phyloP scores from a whole-genome alignment of 805 yeast species.

The Cyberlindnera americana region DNA sequence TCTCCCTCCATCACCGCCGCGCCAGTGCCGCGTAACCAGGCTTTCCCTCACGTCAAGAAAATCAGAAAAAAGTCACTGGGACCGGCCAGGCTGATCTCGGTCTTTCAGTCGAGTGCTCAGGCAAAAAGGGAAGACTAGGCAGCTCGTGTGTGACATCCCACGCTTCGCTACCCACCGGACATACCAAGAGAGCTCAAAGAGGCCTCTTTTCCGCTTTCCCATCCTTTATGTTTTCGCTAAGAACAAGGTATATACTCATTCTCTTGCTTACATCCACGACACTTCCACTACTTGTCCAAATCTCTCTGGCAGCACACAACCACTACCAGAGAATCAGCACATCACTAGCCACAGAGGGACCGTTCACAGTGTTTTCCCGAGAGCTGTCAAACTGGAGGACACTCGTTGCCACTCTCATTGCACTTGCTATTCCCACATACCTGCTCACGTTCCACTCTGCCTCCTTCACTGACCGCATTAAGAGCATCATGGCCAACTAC shows the following conservation, averaged over 20 bases:
- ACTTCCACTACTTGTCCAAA: slow-evolving; percentile 1
- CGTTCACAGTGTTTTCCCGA: slow-evolving; percentile 10
- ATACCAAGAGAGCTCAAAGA: too few relatives aligned
- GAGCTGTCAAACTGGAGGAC: slow-evolving; percentile 14
- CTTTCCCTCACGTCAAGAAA: too few relatives aligned
- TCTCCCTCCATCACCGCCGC: too few relatives aligned
- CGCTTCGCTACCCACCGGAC: too few relatives aligned
- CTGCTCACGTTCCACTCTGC: slow-evolving; percentile 4
- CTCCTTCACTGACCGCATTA: neutral
- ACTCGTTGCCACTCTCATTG: slow-evolving; percentile 9
- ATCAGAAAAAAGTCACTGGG: too few relatives aligned
- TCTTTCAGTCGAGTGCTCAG: too few relatives aligned
- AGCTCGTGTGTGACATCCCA: too few relatives aligned
- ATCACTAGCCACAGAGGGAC: slow-evolving; percentile 1
- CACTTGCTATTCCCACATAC: slow-evolving; percentile 10
- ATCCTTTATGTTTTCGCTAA: slow-evolving; percentile 1
- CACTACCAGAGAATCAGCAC: neutral
- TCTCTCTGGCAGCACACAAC: neutral
- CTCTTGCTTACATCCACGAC: slow-evolving; percentile 8
- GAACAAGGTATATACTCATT: slow-evolving; percentile 3
- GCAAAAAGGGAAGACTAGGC: too few relatives aligned
- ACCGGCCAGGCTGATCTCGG: too few relatives aligned
- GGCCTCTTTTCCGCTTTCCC: neutral
- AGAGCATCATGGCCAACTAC: slow-evolving; percentile 6
- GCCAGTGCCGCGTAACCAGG: too few relatives aligned